Evolutionary conservation across 139 green algal genomes (phyloP).

Genomic region (Chlamydomonas sp.): DNA sequence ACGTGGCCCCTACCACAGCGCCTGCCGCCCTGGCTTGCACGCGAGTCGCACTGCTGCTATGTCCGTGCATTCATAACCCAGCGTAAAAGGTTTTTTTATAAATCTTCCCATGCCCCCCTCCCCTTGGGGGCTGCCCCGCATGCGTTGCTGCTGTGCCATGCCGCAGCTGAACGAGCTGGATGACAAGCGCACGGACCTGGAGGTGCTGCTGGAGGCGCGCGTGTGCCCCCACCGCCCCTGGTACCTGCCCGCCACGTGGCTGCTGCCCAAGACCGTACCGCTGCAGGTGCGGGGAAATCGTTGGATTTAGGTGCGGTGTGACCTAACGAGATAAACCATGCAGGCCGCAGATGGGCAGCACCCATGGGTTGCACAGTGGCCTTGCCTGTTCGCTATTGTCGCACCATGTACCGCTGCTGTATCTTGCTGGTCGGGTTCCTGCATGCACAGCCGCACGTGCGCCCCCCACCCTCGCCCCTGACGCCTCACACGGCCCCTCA

Average conservation of each 20-base stretch:
- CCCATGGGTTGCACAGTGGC: not conserved
- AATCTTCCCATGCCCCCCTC: not conserved
- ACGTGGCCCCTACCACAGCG: no score
- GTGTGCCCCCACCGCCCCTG: conserved; percentile 23
- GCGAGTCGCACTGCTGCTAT: no score
- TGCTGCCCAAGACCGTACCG: conserved; percentile 6
- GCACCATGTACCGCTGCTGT: no score
- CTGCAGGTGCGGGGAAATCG: conserved; percentile 1
- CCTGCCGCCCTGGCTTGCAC: no score
- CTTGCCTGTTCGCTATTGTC: not conserved
- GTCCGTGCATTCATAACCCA: no score
- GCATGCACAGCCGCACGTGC: not conserved
- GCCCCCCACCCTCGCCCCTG: not conserved
- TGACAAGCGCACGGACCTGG: conserved; percentile 11
- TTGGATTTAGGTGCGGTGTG: not conserved
- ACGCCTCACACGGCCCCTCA: not conserved
- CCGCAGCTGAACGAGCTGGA: conserved; percentile 16
- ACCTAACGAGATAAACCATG: not conserved
- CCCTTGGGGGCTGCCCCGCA: not conserved
- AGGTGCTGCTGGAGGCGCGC: not conserved
- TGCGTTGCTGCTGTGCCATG: no score
- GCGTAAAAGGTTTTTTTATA: no score
- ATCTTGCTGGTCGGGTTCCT: not conserved
- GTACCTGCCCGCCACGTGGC: conserved; percentile 35
- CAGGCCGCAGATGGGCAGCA: not conserved